These are phyloP conservation scores for Scutellaria galericulata DNA, from an alignment of 257 asterid species.

Conservation along the genomic window DNA sequence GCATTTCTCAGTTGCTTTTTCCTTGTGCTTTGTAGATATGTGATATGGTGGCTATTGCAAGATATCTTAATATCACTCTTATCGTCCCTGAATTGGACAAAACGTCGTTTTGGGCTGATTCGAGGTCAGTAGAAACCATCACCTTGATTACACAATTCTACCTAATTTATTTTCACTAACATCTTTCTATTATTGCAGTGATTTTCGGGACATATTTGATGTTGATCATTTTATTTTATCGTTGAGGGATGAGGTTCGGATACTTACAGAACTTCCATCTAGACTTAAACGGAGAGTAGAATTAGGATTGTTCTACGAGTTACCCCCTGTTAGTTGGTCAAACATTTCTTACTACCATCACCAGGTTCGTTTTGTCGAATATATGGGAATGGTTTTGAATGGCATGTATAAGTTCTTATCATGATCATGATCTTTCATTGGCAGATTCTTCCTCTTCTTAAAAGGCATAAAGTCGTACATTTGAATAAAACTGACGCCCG, in stretches of 20 bases:
- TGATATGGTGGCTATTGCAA: conserved; percentile 79
- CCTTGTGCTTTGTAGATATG: conserved; percentile 55
- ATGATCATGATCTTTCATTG: conserved; percentile 12
- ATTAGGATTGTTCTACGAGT: conserved; percentile 51
- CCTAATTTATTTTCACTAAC: neutral
- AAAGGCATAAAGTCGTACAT: conserved; percentile 54
- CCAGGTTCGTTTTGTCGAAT: conserved; percentile 48
- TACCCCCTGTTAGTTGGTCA: conserved; percentile 80
- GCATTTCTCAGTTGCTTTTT: neutral
- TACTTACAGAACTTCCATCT: conserved; percentile 67
- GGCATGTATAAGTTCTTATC: neutral
- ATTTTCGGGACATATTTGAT: conserved; percentile 73
- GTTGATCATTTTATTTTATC: conserved; percentile 65
- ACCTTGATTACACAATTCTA: neutral
- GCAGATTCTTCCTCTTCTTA: conserved; percentile 65
- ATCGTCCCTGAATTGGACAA: conserved; percentile 77
- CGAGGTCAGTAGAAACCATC: conserved; percentile 48
- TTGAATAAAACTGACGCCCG: conserved; percentile 64
- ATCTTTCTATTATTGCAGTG: conserved; percentile 47
- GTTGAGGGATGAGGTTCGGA: conserved; percentile 72
- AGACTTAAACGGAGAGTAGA: conserved; percentile 60
- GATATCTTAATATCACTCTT: conserved; percentile 63
- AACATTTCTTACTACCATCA: conserved; percentile 64
- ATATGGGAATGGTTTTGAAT: neutral
- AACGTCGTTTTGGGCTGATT: conserved; percentile 78